These are phyloP conservation scores for Cucurbita pepo DNA, from an alignment of 306 rosid species.

Conservation along the genomic window DNA sequence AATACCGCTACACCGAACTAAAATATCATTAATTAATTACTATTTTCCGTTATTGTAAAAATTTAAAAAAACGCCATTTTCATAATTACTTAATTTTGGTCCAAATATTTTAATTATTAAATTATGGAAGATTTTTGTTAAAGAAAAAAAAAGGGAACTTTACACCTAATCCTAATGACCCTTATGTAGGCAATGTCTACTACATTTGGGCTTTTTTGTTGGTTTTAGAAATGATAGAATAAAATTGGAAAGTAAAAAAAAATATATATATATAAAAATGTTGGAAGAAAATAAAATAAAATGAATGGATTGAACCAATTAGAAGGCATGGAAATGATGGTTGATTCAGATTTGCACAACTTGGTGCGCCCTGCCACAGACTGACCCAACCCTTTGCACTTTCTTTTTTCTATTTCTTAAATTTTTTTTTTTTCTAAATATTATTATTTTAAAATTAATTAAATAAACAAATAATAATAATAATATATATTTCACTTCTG, in stretches of 20 bases:
- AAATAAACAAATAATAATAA: neutral
- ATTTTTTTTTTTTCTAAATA: too few relatives aligned
- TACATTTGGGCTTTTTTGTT: neutral
- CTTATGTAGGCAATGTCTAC: neutral
- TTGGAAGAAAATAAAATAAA: neutral
- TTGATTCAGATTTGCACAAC: slow-evolving; percentile 58
- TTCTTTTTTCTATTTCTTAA: neutral
- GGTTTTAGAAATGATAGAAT: neutral
- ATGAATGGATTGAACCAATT: neutral
- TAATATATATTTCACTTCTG: neutral
- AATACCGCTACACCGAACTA: neutral
- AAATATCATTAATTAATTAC: neutral
- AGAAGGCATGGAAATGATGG: slow-evolving; percentile 33
- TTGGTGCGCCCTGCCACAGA: slow-evolving; percentile 33
- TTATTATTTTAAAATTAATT: neutral
- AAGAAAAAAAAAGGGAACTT: too few relatives aligned
- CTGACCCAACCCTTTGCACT: slow-evolving; percentile 20
- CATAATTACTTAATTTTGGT: too few relatives aligned
- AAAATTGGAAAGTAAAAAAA: neutral
- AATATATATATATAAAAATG: neutral
- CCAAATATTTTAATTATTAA: too few relatives aligned
- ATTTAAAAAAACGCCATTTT: neutral
- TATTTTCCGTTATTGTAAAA: neutral
- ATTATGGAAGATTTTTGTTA: too few relatives aligned
- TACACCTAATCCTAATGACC: neutral